A percentile compares a stretch with the other conserved stretches of the same genome.
These are phyloP conservation scores for Phytophthora syringae DNA, from an alignment of 352 stramenopile genomes.

Conservation along the genomic window DNA sequence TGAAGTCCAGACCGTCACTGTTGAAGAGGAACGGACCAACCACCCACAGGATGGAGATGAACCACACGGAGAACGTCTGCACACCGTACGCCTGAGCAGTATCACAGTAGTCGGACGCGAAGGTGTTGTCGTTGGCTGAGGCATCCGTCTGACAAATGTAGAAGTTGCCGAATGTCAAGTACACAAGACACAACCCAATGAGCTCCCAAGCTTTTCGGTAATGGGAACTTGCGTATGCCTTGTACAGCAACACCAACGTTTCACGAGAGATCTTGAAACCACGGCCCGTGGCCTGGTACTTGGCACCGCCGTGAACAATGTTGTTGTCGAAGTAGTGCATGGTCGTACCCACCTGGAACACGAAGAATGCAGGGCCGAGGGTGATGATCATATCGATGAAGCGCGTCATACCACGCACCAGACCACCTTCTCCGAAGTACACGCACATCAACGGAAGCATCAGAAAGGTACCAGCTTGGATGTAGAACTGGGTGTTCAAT, in stretches of 20 bases:
- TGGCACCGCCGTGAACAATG: constrained; percentile 71
- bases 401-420: constrained; percentile 63
- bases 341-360: constrained; percentile 84
- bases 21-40: constrained; percentile 83
- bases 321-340: constrained; percentile 90
- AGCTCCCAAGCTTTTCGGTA: constrained; percentile 83
- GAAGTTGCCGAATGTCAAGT: constrained; percentile 72
- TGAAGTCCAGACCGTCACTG: constrained; percentile 75
- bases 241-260: constrained; percentile 80
- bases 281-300: constrained; percentile 82
- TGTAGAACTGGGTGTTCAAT: constrained; percentile 86
- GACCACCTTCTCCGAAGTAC: constrained; percentile 78
- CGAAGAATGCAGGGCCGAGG: constrained; percentile 72
- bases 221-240: constrained; percentile 73
- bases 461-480: constrained; percentile 76
- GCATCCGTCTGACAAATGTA: constrained; percentile 65
- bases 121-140: constrained; percentile 53
- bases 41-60: constrained; percentile 77
- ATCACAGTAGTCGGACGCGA: constrained; percentile 65
- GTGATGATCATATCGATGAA: constrained; percentile 85
- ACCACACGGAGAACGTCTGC: constrained; percentile 84
- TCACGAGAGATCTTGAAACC: constrained; percentile 87
- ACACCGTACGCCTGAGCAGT: constrained; percentile 77
- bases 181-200: constrained; percentile 74
- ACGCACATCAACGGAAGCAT: constrained; percentile 78